These are phyloP conservation scores for Bifiguratus adelaidae DNA, from an alignment of 192 early-diverging fungal genomes.

Conservation along the genomic window DNA sequence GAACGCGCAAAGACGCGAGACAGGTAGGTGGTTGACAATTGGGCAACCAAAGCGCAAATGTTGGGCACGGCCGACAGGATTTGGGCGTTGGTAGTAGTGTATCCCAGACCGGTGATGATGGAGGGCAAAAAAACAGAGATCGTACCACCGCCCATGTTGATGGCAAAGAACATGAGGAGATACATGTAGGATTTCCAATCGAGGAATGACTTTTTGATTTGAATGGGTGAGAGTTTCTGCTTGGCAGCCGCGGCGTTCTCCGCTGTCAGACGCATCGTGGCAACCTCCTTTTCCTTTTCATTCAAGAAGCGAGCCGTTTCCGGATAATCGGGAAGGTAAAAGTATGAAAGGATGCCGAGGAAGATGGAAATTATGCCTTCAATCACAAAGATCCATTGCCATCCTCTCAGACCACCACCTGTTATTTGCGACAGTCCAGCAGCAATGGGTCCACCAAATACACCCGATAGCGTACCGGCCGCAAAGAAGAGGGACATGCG, in stretches of 20 bases:
- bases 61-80: slow-evolving; percentile 2
- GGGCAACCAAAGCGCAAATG: neutral
- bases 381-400: slow-evolving; percentile 16
- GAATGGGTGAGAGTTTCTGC: neutral
- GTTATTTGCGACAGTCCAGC: neutral
- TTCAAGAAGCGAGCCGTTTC: slow-evolving; percentile 13
- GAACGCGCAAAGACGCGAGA: neutral
- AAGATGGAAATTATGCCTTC: slow-evolving; percentile 36
- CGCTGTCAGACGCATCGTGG: neutral
- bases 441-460: neutral
- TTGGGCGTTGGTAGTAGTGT: slow-evolving; percentile 4
- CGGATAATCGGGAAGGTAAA: slow-evolving; percentile 29
- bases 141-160: neutral
- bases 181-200: neutral
- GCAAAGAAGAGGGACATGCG: neutral
- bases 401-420: neutral
- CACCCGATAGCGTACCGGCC: neutral
- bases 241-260: slow-evolving; percentile 5
- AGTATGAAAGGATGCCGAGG: slow-evolving; percentile 22
- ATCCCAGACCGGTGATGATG: slow-evolving; percentile 6
- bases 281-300: slow-evolving; percentile 2
- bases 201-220: neutral
- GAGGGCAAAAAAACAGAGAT: slow-evolving; percentile 8
- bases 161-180: neutral
- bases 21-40: neutral